Conservation (phyloP, 2,329 filamentous ascomycete species). For the Colletotrichum sp. region DNA sequence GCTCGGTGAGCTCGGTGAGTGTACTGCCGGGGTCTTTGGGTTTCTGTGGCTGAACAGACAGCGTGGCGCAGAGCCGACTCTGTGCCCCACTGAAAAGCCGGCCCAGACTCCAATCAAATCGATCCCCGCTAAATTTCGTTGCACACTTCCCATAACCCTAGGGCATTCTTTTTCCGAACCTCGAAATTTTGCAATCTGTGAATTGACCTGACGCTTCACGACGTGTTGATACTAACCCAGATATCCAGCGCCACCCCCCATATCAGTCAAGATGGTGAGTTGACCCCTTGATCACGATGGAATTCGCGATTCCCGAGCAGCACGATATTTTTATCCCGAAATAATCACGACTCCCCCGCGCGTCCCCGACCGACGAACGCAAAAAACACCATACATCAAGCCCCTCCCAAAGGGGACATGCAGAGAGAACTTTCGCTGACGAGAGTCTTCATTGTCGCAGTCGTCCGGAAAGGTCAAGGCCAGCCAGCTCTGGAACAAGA, state of each 20-base stretch:
- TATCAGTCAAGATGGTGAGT: constrained; percentile 23
- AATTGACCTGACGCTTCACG: background rate
- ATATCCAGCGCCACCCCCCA: constrained; percentile 21
- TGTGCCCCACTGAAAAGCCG: background rate
- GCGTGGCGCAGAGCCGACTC: background rate
- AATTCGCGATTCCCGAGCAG: constrained; percentile 4
- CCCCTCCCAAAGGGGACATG: background rate
- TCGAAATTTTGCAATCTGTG: background rate
- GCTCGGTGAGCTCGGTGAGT: background rate
- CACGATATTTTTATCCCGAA: background rate
- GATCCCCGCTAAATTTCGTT: background rate
- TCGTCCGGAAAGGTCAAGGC: constrained; percentile 82
- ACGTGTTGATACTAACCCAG: constrained; percentile 21
- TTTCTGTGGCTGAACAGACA: background rate
- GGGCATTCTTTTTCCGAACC: background rate
- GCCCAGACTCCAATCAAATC: background rate
- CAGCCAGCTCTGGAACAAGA: constrained; percentile 97
- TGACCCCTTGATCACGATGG: constrained; percentile 4
- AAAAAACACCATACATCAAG: background rate
- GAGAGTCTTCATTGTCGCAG: constrained; percentile 28
- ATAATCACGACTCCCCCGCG: constrained; percentile 1
- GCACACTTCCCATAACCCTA: background rate
- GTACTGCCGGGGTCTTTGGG: background rate
- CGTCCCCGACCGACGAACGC: background rate
- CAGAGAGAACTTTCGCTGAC: constrained; percentile 17